Evolutionary conservation across 2,329 filamentous ascomycete genomes (phyloP).

Genomic region (Pseudonectria foliicola): DNA sequence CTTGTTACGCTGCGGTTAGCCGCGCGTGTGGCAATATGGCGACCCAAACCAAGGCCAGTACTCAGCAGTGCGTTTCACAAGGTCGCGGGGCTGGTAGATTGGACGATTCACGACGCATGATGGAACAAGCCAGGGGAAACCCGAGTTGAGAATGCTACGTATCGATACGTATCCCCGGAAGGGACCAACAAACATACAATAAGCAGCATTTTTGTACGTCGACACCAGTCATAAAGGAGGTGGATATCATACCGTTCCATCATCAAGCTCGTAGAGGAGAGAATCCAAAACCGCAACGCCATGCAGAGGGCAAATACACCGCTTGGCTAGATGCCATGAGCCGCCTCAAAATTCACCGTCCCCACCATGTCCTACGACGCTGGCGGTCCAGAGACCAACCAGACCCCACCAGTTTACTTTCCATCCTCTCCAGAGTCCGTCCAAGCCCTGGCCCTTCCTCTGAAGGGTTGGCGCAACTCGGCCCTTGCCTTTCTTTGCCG

Average conservation of each 20-base stretch:
- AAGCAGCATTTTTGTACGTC: slow-evolving; percentile 12
- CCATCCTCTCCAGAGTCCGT: slow-evolving; percentile 67
- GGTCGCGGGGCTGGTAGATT: too few species aligned
- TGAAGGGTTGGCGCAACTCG: slow-evolving; percentile 27
- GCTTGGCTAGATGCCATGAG: slow-evolving; percentile 11
- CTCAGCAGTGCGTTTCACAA: too few species aligned
- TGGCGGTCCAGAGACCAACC: slow-evolving; percentile 66
- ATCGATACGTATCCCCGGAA: slow-evolving; percentile 1
- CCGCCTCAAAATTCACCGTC: slow-evolving; percentile 49
- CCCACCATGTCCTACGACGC: slow-evolving; percentile 53
- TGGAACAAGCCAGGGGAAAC: too few species aligned
- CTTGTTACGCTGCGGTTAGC: too few species aligned
- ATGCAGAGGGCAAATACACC: slow-evolving; percentile 24
- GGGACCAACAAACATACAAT: slow-evolving; percentile 16
- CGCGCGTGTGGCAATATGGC: too few species aligned
- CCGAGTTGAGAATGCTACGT: background rate
- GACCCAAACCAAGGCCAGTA: too few species aligned
- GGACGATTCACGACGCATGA: too few species aligned
- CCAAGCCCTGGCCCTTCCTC: slow-evolving; percentile 58
- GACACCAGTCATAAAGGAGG: slow-evolving; percentile 17
- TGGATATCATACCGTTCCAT: slow-evolving; percentile 36
- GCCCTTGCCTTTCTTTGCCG: slow-evolving; percentile 26
- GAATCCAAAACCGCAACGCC: slow-evolving; percentile 28
- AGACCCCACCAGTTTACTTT: slow-evolving; percentile 73
- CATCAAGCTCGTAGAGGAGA: slow-evolving; percentile 34